Percentiles rank a stretch among this genome's conserved stretches.
Evolutionary conservation across 1,284 basidiomycete species (phyloP).

Genomic region (Erythrobasidium hasegawianum): DNA sequence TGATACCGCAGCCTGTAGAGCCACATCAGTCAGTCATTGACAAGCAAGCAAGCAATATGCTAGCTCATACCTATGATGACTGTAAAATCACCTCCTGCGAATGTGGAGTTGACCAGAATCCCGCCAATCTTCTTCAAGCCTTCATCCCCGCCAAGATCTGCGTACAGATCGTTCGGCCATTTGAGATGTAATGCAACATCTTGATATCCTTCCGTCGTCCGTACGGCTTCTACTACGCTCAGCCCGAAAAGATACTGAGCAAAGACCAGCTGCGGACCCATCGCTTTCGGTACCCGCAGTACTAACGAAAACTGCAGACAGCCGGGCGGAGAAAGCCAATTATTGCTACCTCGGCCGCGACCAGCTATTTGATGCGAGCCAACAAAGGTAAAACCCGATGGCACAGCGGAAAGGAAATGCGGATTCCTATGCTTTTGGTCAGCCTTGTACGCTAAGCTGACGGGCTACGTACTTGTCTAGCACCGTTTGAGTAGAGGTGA

Average conservation of each 20-base stretch:
- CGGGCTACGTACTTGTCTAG: conserved; percentile 69
- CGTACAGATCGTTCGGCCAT: conserved; percentile 98
- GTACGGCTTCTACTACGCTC: conserved; percentile 80
- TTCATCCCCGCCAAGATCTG: conserved; percentile 55
- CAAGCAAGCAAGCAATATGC: too few relatives aligned
- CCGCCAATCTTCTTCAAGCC: conserved; percentile 72
- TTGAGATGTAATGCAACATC: conserved; percentile 69
- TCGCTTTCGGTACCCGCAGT: conserved; percentile 60
- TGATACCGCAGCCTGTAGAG: conserved; percentile 75
- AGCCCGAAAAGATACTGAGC: conserved; percentile 91
- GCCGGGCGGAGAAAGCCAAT: conserved; percentile 88
- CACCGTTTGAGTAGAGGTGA: conserved; percentile 93
- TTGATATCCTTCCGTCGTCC: conserved; percentile 46
- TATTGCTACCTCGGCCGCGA: conserved; percentile 80
- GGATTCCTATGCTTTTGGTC: conserved; percentile 62
- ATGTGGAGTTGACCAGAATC: conserved; percentile 85
- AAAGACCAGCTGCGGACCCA: conserved; percentile 74
- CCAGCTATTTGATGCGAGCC: conserved; percentile 85
- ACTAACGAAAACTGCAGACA: conserved; percentile 83
- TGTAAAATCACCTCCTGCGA: conserved; percentile 65
- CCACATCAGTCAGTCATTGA: not conserved
- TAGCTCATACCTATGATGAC: conserved; percentile 77
- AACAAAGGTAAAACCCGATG: conserved; percentile 71
- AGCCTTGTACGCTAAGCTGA: not conserved
- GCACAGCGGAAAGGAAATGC: conserved; percentile 64